Evolutionary conservation across 345 rosid species (phyloP).

Genomic region (Nasturtium officinale): DNA sequence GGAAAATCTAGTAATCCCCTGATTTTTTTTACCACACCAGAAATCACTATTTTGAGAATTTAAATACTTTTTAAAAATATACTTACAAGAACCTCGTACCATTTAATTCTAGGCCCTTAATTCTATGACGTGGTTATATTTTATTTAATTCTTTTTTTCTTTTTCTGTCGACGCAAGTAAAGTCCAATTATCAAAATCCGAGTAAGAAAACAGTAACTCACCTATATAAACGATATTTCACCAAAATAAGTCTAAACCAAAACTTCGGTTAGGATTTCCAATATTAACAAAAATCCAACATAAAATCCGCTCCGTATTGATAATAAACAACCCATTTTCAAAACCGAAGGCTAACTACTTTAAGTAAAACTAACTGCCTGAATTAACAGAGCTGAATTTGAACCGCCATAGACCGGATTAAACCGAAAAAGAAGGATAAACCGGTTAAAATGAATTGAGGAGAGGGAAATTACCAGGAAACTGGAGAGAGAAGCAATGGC

Average conservation of each 20-base stretch:
- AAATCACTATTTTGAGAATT: not conserved
- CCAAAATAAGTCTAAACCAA: constrained; percentile 14
- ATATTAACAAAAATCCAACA: not conserved
- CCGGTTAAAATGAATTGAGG: not conserved
- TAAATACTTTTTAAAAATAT: not conserved
- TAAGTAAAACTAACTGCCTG: not conserved
- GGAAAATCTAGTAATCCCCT: not conserved
- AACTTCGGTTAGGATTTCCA: not conserved
- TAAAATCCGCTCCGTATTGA: not conserved
- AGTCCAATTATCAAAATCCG: not conserved
- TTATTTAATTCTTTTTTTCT: not conserved
- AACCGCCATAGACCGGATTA: not conserved
- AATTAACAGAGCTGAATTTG: constrained; percentile 4
- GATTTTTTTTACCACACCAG: not conserved
- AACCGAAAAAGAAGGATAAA: constrained; percentile 14
- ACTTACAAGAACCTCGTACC: constrained; percentile 42
- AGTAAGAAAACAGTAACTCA: not conserved
- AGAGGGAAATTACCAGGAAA: constrained; percentile 51
- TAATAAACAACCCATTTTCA: not conserved
- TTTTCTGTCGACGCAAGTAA: constrained; percentile 28
- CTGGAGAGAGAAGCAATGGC: constrained; percentile 61
- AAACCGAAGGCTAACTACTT: not conserved
- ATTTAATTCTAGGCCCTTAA: constrained; percentile 43
- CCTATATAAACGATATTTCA: not conserved
- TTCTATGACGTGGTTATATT: constrained; percentile 31